phyloP scores from a whole-genome alignment of 768 basidiomycete genomes.

The Lactarius deliciosus region DNA sequence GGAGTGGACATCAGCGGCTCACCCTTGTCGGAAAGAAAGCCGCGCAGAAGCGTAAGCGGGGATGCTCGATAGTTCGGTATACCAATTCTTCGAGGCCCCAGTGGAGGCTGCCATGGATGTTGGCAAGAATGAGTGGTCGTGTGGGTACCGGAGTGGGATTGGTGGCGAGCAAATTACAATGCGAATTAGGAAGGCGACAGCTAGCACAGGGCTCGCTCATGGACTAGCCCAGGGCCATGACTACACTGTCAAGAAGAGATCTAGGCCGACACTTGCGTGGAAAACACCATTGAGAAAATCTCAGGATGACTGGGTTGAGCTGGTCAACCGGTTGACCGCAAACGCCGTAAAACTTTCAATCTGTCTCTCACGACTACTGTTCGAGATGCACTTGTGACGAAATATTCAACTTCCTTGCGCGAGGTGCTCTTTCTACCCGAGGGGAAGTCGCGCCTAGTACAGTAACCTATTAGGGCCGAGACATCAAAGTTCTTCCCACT shows the following conservation, averaged over 20 bases:
- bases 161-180: slow-evolving; percentile 72
- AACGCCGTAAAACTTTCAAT: neutral
- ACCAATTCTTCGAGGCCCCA: slow-evolving; percentile 21
- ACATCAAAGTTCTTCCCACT: neutral
- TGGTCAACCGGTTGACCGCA: neutral
- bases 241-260: neutral
- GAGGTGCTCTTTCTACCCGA: neutral
- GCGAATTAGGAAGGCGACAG: slow-evolving; percentile 50
- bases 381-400: too few relatives aligned
- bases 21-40: slow-evolving; percentile 28
- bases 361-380: neutral
- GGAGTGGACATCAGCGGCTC: neutral
- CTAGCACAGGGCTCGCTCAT: neutral
- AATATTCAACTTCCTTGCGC: too few relatives aligned
- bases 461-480: neutral
- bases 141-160: slow-evolving; percentile 16
- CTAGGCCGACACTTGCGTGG: slow-evolving; percentile 2
- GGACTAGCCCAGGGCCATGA: neutral
- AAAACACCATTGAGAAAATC: neutral
- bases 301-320: too few relatives aligned
- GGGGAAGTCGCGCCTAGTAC: neutral
- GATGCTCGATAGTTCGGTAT: slow-evolving; percentile 23
- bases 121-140: slow-evolving; percentile 12
- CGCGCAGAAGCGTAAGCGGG: slow-evolving; percentile 22
- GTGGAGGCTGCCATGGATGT: slow-evolving; percentile 16